Evolutionary conservation across 495 filamentous ascomycete genomes (phyloP).

Genomic region (Pyronema domesticum): DNA sequence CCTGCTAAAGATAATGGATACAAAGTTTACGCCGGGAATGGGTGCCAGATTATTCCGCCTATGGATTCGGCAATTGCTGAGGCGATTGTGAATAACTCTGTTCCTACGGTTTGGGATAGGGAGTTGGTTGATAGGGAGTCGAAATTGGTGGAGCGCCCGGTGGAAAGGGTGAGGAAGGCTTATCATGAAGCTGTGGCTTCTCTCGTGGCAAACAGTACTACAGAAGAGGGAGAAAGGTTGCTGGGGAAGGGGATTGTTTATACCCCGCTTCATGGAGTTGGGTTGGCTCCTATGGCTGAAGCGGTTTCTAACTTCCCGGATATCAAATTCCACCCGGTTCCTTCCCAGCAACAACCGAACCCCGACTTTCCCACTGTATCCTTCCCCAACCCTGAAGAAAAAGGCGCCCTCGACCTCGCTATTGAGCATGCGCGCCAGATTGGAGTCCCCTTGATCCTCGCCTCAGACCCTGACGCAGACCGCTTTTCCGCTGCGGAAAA

Average conservation of each 20-base stretch:
- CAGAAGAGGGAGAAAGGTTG: background rate
- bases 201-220: background rate
- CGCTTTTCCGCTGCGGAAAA: conserved; percentile 50
- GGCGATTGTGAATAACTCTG: conserved; percentile 40
- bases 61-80: conserved; percentile 43
- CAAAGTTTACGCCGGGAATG: conserved; percentile 57
- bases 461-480: conserved; percentile 58
- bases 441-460: conserved; percentile 37
- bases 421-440: conserved; percentile 36
- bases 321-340: background rate
- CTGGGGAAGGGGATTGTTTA: conserved; percentile 36
- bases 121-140: conserved; percentile 26
- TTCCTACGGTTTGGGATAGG: conserved; percentile 36
- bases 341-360: conserved; percentile 33
- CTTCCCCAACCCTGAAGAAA: conserved; percentile 59
- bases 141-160: conserved; percentile 27
- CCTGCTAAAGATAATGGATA: conserved; percentile 55
- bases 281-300: conserved; percentile 33
- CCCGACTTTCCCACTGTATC: conserved; percentile 52
- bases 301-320: conserved; percentile 12
- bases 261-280: conserved; percentile 55
- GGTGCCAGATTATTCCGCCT: conserved; percentile 52
- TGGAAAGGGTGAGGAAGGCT: conserved; percentile 28
- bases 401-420: conserved; percentile 48
- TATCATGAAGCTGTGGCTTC: conserved; percentile 31